phyloP scores from a whole-genome alignment of 306 rosid species.

The Sesbania bispinosa region DNA sequence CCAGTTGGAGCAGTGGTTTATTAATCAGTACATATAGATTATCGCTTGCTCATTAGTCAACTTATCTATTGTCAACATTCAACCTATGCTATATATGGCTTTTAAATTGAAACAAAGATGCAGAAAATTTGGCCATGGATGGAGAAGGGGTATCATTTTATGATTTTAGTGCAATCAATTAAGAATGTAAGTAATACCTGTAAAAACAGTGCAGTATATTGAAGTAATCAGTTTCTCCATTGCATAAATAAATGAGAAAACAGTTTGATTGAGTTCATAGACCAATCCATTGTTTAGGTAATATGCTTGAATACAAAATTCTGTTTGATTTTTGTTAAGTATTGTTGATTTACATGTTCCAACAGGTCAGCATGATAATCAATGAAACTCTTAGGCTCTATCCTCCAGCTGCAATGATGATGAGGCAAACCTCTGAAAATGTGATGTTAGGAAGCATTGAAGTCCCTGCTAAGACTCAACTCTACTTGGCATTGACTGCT shows the following conservation, averaged over 20 bases:
- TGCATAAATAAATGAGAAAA: not conserved
- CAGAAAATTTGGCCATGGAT: no score
- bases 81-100: no score
- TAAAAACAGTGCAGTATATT: not conserved
- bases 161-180: no score
- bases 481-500: conserved; percentile 48
- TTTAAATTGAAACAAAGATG: no score
- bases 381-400: conserved; percentile 74
- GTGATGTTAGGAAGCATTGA: conserved; percentile 48
- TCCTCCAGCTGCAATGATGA: conserved; percentile 48
- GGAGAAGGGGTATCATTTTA: no score
- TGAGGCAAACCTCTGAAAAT: conserved; percentile 41
- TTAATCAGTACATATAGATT: no score
- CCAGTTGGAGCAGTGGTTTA: no score
- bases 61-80: no score
- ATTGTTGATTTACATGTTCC: conserved; percentile 11
- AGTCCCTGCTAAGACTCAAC: conserved; percentile 58
- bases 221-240: not conserved
- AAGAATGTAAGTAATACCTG: no score
- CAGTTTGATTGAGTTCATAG: not conserved
- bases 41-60: no score
- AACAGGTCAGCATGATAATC: conserved; percentile 57
- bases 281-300: not conserved
- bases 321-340: not conserved
- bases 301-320: not conserved